Conservation (phyloP, 371 early-diverging fungal species). For the Thermomucor indicae-seudaticae region DNA sequence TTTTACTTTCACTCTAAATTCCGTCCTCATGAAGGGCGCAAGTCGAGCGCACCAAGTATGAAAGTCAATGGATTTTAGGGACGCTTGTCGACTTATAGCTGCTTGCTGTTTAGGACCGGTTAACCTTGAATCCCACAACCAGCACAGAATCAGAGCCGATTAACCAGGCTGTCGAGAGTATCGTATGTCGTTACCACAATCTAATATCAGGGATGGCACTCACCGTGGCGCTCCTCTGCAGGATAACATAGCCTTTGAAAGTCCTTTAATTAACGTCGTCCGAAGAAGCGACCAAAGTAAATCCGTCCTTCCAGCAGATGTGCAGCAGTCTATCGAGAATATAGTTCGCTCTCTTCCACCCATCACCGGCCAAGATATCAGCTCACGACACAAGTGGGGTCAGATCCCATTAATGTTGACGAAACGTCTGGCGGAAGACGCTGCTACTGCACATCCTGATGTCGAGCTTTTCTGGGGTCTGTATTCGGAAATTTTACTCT, state of each 20-base stretch:
- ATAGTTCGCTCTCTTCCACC: conserved; percentile 3
- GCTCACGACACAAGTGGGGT: not conserved
- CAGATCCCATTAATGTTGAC: not conserved
- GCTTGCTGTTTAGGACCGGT: no score
- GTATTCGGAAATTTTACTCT: conserved; percentile 20
- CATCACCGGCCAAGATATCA: no score
- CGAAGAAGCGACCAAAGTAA: conserved; percentile 1
- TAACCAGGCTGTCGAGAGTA: not conserved
- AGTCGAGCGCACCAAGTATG: not conserved
- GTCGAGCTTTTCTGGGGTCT: conserved; percentile 19
- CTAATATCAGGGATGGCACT: no score
- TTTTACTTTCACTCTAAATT: conserved; percentile 18
- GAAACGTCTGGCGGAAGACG: conserved; percentile 4
- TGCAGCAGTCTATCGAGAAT: not conserved
- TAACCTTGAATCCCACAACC: no score
- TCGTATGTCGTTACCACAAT: no score
- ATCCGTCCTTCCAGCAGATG: not conserved
- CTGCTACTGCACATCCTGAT: conserved; percentile 5
- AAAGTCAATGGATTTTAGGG: not conserved
- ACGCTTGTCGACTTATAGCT: no score
- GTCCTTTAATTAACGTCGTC: not conserved
- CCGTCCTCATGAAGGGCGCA: conserved; percentile 12
- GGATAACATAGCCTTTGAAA: conserved; percentile 4
- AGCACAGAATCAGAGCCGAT: no score
- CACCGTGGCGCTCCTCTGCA: conserved; percentile 2